Evolutionary conservation across 1,284 basidiomycete species (phyloP).

Genomic region (Cutaneotrichosporon dermatis): DNA sequence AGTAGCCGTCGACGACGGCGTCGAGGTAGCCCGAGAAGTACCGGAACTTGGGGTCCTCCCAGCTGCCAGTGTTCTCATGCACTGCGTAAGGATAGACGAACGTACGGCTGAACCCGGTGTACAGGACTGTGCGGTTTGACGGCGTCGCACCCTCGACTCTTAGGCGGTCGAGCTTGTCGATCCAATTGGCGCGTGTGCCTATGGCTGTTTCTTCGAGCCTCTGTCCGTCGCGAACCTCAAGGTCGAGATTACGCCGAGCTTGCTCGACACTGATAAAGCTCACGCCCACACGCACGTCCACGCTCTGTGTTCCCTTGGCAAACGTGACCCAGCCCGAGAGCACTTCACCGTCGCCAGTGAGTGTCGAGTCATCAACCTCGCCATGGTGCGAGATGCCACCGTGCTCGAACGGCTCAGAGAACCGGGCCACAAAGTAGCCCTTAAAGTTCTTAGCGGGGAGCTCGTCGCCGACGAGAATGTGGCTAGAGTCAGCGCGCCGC

Average conservation of each 20-base stretch:
- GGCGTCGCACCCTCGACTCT: constrained; percentile 54
- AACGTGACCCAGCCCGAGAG: constrained; percentile 63
- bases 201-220: constrained; percentile 61
- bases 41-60: constrained; percentile 37
- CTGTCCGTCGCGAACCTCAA: constrained; percentile 49
- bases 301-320: constrained; percentile 39
- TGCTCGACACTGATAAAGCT: constrained; percentile 75
- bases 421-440: constrained; percentile 73
- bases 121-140: constrained; percentile 32
- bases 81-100: constrained; percentile 73
- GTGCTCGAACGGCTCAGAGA: constrained; percentile 54
- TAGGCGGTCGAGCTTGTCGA: constrained; percentile 65
- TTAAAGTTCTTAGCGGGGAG: constrained; percentile 55
- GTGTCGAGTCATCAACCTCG: background rate
- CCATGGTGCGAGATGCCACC: constrained; percentile 18
- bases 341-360: constrained; percentile 38
- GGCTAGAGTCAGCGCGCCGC: constrained; percentile 23
- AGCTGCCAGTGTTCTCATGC: constrained; percentile 53
- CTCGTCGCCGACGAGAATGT: constrained; percentile 40
- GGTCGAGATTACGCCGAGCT: constrained; percentile 61
- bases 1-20: constrained; percentile 58
- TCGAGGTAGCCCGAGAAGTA: constrained; percentile 62
- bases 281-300: constrained; percentile 66
- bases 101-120: constrained; percentile 32
- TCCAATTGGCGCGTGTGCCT: constrained; percentile 61